Conservation (phyloP, 1,284 basidiomycete species). For the Irpex lacteus region DNA sequence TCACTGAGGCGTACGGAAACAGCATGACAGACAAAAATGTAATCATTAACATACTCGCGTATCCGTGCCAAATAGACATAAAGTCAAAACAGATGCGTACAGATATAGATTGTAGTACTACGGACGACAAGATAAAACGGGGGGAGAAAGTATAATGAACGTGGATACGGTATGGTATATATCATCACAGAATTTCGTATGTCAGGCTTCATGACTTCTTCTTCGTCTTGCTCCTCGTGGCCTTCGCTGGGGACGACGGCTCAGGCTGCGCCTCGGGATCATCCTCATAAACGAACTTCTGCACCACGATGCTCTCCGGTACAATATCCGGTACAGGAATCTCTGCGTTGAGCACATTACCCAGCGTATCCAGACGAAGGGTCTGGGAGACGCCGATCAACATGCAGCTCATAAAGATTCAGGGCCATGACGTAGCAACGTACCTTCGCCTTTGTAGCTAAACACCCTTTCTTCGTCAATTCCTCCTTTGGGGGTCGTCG, state of each 20-base stretch:
- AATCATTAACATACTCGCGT: slow-evolving; percentile 13
- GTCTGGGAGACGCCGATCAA: slow-evolving; percentile 38
- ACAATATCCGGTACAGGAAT: slow-evolving; percentile 61
- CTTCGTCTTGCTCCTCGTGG: slow-evolving; percentile 46
- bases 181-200: background rate
- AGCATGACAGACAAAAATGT: slow-evolving; percentile 1
- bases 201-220: slow-evolving; percentile 31
- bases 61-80: slow-evolving; percentile 5
- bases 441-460: slow-evolving; percentile 64
- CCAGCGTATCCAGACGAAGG: slow-evolving; percentile 67
- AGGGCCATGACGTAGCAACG: background rate
- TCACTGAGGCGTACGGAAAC: slow-evolving; percentile 2
- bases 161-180: background rate
- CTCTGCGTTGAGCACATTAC: slow-evolving; percentile 67
- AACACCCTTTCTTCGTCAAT: slow-evolving; percentile 53
- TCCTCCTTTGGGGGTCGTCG: slow-evolving; percentile 41
- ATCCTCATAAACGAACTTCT: slow-evolving; percentile 82
- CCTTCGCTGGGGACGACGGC: slow-evolving; percentile 37
- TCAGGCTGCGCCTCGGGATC: slow-evolving; percentile 40
- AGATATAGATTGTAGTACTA: slow-evolving; percentile 6
- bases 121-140: background rate
- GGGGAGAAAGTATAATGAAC: background rate
- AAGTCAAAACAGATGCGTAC: slow-evolving; percentile 8
- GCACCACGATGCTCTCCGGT: slow-evolving; percentile 67
- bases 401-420: background rate